Evolutionary conservation across 2,329 filamentous ascomycete species (phyloP).

Genomic region (Colletotrichum phormii): DNA sequence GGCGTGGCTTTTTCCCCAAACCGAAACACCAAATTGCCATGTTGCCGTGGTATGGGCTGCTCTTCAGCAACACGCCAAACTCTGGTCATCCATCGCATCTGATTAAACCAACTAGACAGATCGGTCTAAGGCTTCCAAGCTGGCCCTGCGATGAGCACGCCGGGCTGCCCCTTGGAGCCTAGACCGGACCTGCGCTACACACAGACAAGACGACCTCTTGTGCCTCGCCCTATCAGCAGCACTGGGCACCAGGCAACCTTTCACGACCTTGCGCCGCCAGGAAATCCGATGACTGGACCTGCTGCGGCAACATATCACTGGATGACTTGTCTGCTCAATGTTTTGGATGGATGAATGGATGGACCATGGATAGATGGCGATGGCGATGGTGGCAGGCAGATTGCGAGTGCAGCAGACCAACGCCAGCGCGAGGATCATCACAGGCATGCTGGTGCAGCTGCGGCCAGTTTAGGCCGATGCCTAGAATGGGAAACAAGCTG

Average conservation of each 20-base stretch:
- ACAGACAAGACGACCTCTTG: constrained; percentile 28
- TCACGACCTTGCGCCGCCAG: constrained; percentile 2
- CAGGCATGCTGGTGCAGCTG: constrained; percentile 34
- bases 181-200: constrained; percentile 18
- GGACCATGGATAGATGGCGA: neutral
- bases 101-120: constrained; percentile 15
- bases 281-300: constrained; percentile 22
- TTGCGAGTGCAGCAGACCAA: constrained; percentile 23
- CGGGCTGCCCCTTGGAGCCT: constrained; percentile 34
- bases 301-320: neutral
- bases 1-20: constrained; percentile 21
- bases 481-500: constrained; percentile 35
- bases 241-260: constrained; percentile 29
- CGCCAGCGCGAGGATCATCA: constrained; percentile 30
- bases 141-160: constrained; percentile 17
- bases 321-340: neutral
- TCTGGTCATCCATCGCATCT: constrained; percentile 18
- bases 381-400: neutral
- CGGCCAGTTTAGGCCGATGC: constrained; percentile 29
- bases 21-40: neutral
- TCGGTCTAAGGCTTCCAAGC: constrained; percentile 11
- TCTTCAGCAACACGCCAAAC: constrained; percentile 18
- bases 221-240: constrained; percentile 12
- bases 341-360: constrained; percentile 12
- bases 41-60: neutral